These are phyloP conservation scores for Raffaelea arxii DNA, from an alignment of 2,329 filamentous ascomycete genomes.

Conservation along the genomic window DNA sequence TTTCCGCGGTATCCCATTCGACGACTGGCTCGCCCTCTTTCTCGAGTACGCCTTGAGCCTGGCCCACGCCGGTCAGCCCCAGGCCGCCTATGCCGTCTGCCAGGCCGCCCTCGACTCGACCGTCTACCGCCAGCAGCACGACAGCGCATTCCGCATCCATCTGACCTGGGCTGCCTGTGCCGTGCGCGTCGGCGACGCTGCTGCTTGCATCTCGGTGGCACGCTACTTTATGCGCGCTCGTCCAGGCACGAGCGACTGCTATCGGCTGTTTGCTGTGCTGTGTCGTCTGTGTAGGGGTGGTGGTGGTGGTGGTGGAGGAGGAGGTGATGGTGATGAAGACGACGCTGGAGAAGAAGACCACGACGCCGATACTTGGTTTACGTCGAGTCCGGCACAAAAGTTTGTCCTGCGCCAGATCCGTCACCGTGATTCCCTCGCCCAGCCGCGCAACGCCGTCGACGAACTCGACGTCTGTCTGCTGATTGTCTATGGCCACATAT, in stretches of 20 bases:
- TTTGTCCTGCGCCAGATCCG: conserved; percentile 84
- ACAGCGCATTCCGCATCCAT: conserved; percentile 63
- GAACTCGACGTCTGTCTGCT: conserved; percentile 69
- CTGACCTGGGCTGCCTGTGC: conserved; percentile 77
- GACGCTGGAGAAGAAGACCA: background rate
- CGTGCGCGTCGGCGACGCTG: conserved; percentile 69
- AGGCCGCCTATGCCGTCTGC: conserved; percentile 71
- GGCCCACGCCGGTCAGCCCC: conserved; percentile 54
- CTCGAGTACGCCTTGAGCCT: conserved; percentile 75
- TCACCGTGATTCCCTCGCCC: too few species aligned
- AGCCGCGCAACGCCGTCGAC: too few species aligned
- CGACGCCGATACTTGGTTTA: conserved; percentile 61
- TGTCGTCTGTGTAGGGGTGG: conserved; percentile 62
- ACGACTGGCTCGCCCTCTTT: conserved; percentile 83
- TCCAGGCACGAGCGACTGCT: conserved; percentile 70
- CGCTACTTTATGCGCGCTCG: conserved; percentile 80
- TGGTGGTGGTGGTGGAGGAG: background rate
- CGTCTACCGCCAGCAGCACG: conserved; percentile 55
- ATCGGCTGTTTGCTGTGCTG: conserved; percentile 72
- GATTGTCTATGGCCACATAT: conserved; percentile 81
- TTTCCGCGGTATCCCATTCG: conserved; percentile 66
- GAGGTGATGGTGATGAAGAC: conserved; percentile 37
- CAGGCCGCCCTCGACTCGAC: conserved; percentile 70
- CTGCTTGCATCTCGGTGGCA: conserved; percentile 60
- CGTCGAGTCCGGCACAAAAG: conserved; percentile 75